Percentiles rank a stretch among this genome's conserved stretches.
Conservation (phyloP, 768 basidiomycete species). For the Piloderma croceum region DNA sequence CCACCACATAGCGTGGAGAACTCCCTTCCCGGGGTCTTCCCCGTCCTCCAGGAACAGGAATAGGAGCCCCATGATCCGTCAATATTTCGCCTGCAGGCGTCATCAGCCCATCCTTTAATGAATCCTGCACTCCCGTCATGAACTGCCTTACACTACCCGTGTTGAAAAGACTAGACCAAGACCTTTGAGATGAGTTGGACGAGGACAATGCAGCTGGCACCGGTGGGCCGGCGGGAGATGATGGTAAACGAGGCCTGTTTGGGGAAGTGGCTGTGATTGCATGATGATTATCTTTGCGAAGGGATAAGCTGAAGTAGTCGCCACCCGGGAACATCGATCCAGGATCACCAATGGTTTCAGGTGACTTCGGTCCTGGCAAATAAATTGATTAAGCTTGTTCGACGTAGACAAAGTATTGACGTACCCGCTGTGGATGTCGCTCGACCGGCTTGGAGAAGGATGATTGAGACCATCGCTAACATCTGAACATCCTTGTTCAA, state of each 20-base stretch:
- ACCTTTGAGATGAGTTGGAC: conserved; percentile 64
- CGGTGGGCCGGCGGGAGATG: conserved; percentile 36
- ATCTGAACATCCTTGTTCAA: conserved; percentile 67
- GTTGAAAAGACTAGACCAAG: conserved; percentile 78
- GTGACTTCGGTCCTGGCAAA: too few species aligned
- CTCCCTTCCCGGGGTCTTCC: conserved; percentile 12
- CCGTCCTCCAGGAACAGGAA: conserved; percentile 10
- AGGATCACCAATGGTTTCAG: too few species aligned
- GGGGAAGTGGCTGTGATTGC: conserved; percentile 41
- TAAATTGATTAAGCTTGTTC: too few species aligned
- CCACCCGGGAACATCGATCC: too few species aligned
- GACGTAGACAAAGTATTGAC: background rate
- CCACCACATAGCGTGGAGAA: conserved; percentile 23
- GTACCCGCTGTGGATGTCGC: background rate
- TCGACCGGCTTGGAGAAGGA: conserved; percentile 49
- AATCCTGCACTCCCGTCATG: conserved; percentile 55
- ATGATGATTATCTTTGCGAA: conserved; percentile 31
- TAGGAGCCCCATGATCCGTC: conserved; percentile 24
- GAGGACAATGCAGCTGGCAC: conserved; percentile 44
- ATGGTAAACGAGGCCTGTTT: conserved; percentile 47
- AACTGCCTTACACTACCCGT: conserved; percentile 63
- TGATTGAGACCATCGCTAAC: conserved; percentile 68
- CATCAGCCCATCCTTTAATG: conserved; percentile 38
- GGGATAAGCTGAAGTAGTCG: conserved; percentile 56
- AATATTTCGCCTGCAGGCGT: conserved; percentile 31